Base-by-base conservation (phyloP, 805 yeast genomes). In the Candida silvatica region DNA sequence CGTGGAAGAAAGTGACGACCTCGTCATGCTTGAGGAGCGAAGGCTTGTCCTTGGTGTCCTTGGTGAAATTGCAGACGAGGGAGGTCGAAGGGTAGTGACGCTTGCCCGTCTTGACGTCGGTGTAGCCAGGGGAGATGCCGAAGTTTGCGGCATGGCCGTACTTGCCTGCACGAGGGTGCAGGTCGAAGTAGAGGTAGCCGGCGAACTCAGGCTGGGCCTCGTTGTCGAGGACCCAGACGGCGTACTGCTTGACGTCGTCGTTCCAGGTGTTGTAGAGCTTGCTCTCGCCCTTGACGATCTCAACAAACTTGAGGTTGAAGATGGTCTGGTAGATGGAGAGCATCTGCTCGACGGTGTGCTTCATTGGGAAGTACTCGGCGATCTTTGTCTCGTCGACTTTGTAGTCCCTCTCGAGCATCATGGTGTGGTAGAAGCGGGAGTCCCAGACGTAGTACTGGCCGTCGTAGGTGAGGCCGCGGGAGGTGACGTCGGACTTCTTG, bases 101-200 rank as follows among this genome's bases (percentile, higher is more conserved):
- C 3, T 52, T 42, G 17, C 77, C 78, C 4, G 47, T 40, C 35
- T 66, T 64, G 22, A 58, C 54, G 41, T 67, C 67, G 17, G 58
- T 54, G 48, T 62, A 81, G 2, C 87, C 80, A 9, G 84, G 74
- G 8, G 66, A 59, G 33, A 82, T 54, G 14, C 78, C 79, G 51
- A 85, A 84, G 52, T 80, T 80, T 5, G 95, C 95, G 29, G 94
- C 94, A 54, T 85, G 95, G 2, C 87, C 83, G 58, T 82, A 85
- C 56, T 85, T 85, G 47, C 90, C 90, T 37, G 77, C 80, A 51
- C 95, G 71, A 44, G 94, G 94, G 54, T 82, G 88, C 49, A 84
- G 61, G 55, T 85, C 95, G 42, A 85, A 74, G 57, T 77, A 80
- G 31, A 85, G 58, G 73, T 83, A 80, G 20, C 95, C 95, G 39